Conservation (phyloP, 805 yeast genomes). For the Candida taoyuanica region DNA sequence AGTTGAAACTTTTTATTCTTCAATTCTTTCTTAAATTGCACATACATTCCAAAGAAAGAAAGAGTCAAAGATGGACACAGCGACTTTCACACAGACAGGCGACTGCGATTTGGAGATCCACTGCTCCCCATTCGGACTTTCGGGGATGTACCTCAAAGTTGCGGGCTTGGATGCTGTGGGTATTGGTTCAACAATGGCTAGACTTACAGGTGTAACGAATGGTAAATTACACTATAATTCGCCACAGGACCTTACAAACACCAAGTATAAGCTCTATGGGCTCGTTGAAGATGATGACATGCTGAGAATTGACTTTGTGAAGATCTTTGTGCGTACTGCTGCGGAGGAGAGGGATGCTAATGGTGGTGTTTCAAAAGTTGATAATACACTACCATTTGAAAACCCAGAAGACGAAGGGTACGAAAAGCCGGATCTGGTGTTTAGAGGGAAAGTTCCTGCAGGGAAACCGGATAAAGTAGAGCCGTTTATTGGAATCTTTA, state of each 20-base stretch:
- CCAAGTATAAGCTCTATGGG: constrained; percentile 46
- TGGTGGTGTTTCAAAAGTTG: constrained; percentile 8
- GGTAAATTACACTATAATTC: constrained; percentile 48
- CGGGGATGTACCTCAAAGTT: constrained; percentile 46
- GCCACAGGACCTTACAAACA: constrained; percentile 40
- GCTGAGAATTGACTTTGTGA: constrained; percentile 48
- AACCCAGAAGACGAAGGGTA: constrained; percentile 35
- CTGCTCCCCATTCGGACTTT: constrained; percentile 53
- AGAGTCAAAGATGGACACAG: constrained; percentile 10
- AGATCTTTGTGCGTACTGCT: constrained; percentile 31
- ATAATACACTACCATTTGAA: constrained; percentile 24
- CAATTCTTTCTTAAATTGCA: not conserved
- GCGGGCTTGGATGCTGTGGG: constrained; percentile 47
- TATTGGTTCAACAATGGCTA: constrained; percentile 52
- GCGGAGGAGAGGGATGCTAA: constrained; percentile 8
- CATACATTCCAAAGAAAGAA: not conserved
- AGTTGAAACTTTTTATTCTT: too few species aligned
- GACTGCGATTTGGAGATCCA: constrained; percentile 50
- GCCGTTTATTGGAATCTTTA: constrained; percentile 52
- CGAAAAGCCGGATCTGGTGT: constrained; percentile 43
- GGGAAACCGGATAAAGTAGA: constrained; percentile 48
- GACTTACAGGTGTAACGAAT: constrained; percentile 46
- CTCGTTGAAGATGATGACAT: constrained; percentile 42
- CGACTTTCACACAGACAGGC: constrained; percentile 41
- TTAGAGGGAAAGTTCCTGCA: constrained; percentile 47